Base-by-base conservation (phyloP, 768 basidiomycete species). In the Mycena kentingensis region DNA sequence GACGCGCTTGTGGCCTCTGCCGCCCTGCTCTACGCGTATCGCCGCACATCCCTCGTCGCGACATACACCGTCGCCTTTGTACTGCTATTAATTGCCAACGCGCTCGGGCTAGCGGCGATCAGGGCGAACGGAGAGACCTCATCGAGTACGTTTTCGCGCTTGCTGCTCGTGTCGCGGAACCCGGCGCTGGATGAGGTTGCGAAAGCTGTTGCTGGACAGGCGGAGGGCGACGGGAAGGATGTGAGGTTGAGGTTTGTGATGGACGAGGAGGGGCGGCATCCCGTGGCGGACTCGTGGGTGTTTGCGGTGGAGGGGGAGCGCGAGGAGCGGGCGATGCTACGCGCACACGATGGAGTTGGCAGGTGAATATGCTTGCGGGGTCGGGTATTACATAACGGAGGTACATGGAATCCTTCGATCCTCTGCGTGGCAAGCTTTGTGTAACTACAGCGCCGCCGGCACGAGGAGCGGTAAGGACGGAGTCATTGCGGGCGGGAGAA, bases 141-240 rank as follows among this genome's bases (percentile, higher is more conserved):
- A 41, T 36, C 41, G 15, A 55, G 49, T n/a, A 18, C 35, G 13
- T 55, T 49, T 10, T 44, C 53, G 15, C 32, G 48, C 7, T 7
- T 55, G 10, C 19, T 55, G 27, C 26, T 55, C 22, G 47, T 44
- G 18, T 48, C 53, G 34, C 46, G 53, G 6, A 55, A 55, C 19
- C 53, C 41, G 2, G n/a, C 37, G 28, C 48, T 55, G 39, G 53
- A 55, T 21, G 6, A 21, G 1, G 36, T 50, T 25, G 54, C 48
- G 22, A 43, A 36, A 5, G 16, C 21, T 5, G 29, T 55, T 7
- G 54, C 35, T 42, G 36, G 37, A 8, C 10, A 19, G 37, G 15
- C 8, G 37, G 37, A 11, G 37, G 37, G 19, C 18, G 37, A 19
- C 10, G 37, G 10, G n/a, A 19, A 39, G 37, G 15, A 39, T 8